Evolutionary conservation across 164 flowering plant species (phyloP).

Genomic region (Chimonanthus praecox): DNA sequence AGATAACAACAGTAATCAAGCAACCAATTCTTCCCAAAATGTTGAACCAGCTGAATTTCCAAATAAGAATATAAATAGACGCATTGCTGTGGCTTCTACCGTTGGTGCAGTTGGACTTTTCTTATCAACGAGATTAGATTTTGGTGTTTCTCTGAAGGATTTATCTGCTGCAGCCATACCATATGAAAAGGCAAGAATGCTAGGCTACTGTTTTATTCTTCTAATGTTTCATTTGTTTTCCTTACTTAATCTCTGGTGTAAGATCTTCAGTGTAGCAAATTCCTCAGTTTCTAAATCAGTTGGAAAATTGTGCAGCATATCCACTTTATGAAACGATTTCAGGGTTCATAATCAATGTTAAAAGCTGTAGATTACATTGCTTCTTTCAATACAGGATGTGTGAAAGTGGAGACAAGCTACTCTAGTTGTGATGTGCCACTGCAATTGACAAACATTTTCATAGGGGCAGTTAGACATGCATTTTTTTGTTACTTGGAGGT

Average conservation of each 20-base stretch:
- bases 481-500: too few species aligned
- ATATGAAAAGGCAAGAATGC: constrained; percentile 65
- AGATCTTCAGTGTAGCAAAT: neutral
- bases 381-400: too few species aligned
- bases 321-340: neutral
- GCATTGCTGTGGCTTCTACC: constrained; percentile 52
- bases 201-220: neutral
- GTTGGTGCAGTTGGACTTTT: constrained; percentile 74
- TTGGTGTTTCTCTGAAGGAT: constrained; percentile 89
- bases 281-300: neutral
- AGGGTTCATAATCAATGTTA: neutral
- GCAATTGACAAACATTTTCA: too few species aligned
- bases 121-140: constrained; percentile 55
- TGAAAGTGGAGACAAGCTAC: too few species aligned
- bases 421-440: too few species aligned
- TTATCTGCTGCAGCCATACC: constrained; percentile 71
- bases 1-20: constrained; percentile 13
- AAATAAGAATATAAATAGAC: constrained; percentile 40
- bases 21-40: constrained; percentile 25
- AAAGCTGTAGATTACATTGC: too few species aligned
- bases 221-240: neutral
- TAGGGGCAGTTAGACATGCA: too few species aligned
- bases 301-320: neutral
- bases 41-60: constrained; percentile 48
- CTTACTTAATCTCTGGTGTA: neutral